Percentiles rank a stretch among this genome's conserved stretches.
These are phyloP conservation scores for Vigna trinervia DNA, from an alignment of 306 rosid species.

Conservation along the genomic window DNA sequence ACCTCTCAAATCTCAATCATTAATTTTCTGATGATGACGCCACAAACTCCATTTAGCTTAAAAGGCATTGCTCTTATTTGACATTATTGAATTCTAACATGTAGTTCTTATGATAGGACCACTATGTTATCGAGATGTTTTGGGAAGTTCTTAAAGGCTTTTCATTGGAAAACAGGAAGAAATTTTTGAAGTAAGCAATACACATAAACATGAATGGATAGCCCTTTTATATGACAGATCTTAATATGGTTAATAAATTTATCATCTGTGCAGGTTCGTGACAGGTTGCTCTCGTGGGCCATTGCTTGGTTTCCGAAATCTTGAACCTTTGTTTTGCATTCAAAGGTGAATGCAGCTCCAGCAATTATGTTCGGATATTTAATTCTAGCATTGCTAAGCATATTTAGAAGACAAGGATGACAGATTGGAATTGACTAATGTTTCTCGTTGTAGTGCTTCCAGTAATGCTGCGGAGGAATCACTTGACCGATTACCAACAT, in stretches of 20 bases:
- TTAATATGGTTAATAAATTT: constrained; percentile 34
- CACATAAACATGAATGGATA: constrained; percentile 21
- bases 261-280: constrained; percentile 72
- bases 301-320: constrained; percentile 87
- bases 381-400: constrained; percentile 10
- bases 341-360: constrained; percentile 70
- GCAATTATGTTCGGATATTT: background rate
- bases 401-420: constrained; percentile 16
- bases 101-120: constrained; percentile 70
- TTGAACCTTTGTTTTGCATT: constrained; percentile 92
- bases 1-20: background rate
- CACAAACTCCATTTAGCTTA: background rate
- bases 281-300: constrained; percentile 99
- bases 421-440: constrained; percentile 36
- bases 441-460: constrained; percentile 62
- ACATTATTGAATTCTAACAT: constrained; percentile 31
- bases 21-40: constrained; percentile 15
- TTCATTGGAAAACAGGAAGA: constrained; percentile 89
- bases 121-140: constrained; percentile 85
- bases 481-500: constrained; percentile 91
- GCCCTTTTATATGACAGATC: constrained; percentile 14
- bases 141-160: constrained; percentile 96
- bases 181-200: constrained; percentile 83
- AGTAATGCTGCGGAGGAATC: constrained; percentile 90
- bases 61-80: background rate